Evolutionary conservation across 1,284 basidiomycete genomes (phyloP).

Genomic region (Melampsora americana): DNA sequence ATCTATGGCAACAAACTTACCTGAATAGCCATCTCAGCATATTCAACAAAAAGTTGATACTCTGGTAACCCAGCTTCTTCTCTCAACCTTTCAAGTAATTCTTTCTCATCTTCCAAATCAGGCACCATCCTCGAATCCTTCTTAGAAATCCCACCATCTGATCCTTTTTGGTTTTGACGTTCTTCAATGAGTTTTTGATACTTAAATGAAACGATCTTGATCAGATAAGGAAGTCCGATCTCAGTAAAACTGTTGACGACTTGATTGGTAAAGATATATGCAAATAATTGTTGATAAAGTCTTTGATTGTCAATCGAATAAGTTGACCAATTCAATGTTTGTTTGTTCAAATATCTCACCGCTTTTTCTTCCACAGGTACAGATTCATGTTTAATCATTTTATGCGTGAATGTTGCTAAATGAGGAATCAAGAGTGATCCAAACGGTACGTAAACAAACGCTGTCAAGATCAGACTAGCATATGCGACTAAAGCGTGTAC

Average conservation of each 20-base stretch:
- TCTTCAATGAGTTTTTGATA: constrained; percentile 15
- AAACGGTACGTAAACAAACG: constrained; percentile 54
- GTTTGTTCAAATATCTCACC: constrained; percentile 49
- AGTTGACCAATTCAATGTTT: constrained; percentile 48
- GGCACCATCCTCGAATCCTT: neutral
- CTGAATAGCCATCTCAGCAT: constrained; percentile 85
- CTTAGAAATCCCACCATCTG: neutral
- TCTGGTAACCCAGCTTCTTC: constrained; percentile 74
- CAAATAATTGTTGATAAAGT: constrained; percentile 88
- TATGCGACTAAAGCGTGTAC: constrained; percentile 42
- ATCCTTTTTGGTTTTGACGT: constrained; percentile 16
- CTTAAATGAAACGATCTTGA: constrained; percentile 57
- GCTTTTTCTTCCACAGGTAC: constrained; percentile 47
- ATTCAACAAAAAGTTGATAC: constrained; percentile 61
- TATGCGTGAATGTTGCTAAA: constrained; percentile 13
- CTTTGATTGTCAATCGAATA: constrained; percentile 60
- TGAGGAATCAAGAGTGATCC: constrained; percentile 50
- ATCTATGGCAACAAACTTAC: neutral
- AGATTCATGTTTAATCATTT: constrained; percentile 25
- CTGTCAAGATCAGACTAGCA: constrained; percentile 45
- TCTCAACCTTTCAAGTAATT: constrained; percentile 59
- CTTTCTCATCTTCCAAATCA: constrained; percentile 34
- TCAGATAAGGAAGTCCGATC: constrained; percentile 74
- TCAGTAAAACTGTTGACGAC: constrained; percentile 77
- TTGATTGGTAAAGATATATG: constrained; percentile 89